phyloP scores from a whole-genome alignment of 768 basidiomycete genomes.

The Kwoniella shandongensis region DNA sequence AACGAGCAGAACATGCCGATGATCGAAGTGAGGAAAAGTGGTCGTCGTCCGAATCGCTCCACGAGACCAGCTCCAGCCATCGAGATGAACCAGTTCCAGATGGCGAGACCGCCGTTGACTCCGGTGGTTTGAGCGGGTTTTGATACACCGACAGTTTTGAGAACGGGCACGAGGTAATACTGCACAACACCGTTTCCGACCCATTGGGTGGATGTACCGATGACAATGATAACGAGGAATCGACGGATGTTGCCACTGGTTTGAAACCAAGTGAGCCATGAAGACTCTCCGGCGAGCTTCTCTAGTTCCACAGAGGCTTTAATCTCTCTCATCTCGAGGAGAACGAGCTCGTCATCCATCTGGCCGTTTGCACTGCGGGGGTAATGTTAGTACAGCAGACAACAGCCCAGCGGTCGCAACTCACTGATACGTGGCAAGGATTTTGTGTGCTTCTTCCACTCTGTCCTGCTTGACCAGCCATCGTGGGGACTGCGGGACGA shows the following conservation, averaged over 20 bases:
- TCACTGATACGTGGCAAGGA: constrained; percentile 44
- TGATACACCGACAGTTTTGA: constrained; percentile 38
- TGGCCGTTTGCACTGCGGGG: constrained; percentile 36
- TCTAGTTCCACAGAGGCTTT: constrained; percentile 32
- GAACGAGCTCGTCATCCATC: constrained; percentile 42
- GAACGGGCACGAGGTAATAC: constrained; percentile 40
- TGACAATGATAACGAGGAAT: constrained; percentile 29
- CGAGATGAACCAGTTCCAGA: constrained; percentile 46
- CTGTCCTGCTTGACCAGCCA: constrained; percentile 42
- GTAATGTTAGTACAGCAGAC: background rate
- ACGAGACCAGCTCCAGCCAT: constrained; percentile 26
- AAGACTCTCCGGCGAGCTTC: constrained; percentile 15
- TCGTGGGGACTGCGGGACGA: constrained; percentile 36
- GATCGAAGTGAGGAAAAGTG: constrained; percentile 56
- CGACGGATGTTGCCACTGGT: constrained; percentile 30
- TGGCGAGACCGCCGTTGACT: constrained; percentile 46
- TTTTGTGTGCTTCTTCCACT: constrained; percentile 37
- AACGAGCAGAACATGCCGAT: constrained; percentile 24
- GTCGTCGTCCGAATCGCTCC: constrained; percentile 33
- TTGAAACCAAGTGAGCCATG: constrained; percentile 22
- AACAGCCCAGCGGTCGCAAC: background rate
- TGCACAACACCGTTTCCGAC: constrained; percentile 35
- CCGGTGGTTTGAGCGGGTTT: constrained; percentile 39
- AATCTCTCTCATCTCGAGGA: constrained; percentile 43
- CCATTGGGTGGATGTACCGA: constrained; percentile 29